Percentiles rank a stretch among this genome's conserved stretches.
phyloP scores from a whole-genome alignment of 192 early-diverging fungal species.

The Coemansia javaensis region DNA sequence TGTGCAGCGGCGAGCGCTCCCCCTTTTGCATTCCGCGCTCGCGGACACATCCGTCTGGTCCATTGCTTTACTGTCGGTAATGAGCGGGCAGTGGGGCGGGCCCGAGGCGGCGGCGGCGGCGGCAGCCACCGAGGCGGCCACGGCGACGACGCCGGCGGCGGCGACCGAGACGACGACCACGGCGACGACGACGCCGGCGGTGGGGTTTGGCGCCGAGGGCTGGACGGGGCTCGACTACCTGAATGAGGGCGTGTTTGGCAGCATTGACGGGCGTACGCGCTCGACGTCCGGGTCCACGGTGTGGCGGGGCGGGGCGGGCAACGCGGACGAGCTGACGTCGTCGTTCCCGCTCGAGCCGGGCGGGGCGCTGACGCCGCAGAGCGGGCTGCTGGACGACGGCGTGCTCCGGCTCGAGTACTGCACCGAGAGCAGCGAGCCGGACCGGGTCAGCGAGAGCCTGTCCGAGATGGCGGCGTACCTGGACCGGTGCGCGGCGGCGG shows the following conservation, averaged over 20 bases:
- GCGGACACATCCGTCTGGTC: background rate
- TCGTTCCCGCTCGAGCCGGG: constrained; percentile 4
- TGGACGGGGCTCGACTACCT: constrained; percentile 21
- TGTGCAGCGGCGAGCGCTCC: too few relatives aligned
- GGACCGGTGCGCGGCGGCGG: constrained; percentile 6
- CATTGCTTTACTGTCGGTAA: constrained; percentile 1
- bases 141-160: constrained; percentile 1
- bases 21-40: background rate
- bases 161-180: background rate
- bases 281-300: constrained; percentile 40
- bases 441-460: constrained; percentile 39
- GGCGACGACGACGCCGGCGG: constrained; percentile 9
- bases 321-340: constrained; percentile 7
- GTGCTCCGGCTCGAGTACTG: constrained; percentile 19
- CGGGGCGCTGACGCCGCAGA: background rate
- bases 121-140: background rate
- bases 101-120: constrained; percentile 11
- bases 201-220: constrained; percentile 14
- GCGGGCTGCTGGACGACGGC: constrained; percentile 3
- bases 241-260: constrained; percentile 42
- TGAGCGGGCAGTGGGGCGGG: constrained; percentile 8
- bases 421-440: constrained; percentile 36
- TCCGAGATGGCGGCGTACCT: constrained; percentile 5
- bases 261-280: constrained; percentile 33
- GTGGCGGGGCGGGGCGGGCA: constrained; percentile 5